Conservation (phyloP, 306 rosid species). For the Astragalus glycyphyllos region DNA sequence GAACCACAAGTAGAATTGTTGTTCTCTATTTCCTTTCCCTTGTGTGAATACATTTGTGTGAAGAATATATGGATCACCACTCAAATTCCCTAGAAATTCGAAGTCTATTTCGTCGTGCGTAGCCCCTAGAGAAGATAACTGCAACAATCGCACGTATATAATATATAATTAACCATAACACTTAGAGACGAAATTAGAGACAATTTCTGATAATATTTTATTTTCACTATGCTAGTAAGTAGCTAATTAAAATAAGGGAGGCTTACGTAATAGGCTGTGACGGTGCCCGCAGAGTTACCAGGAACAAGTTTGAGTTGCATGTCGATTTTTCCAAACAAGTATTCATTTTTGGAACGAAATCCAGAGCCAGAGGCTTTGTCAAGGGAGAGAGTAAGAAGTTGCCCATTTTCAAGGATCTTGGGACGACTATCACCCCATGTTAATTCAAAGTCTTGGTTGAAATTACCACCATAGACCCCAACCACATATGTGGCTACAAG, state of each 20-base stretch:
- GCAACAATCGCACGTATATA: conserved; percentile 33
- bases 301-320: conserved; percentile 72
- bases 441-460: conserved; percentile 55
- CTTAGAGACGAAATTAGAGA: no score
- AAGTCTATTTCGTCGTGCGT: conserved; percentile 70
- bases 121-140: conserved; percentile 64
- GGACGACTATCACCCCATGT: conserved; percentile 71
- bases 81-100: conserved; percentile 72
- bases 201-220: no score
- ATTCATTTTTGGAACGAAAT: conserved; percentile 54
- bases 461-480: conserved; percentile 37
- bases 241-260: not conserved
- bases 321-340: conserved; percentile 65
- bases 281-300: conserved; percentile 67
- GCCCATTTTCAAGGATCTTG: conserved; percentile 50
- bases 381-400: conserved; percentile 50
- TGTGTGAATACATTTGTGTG: conserved; percentile 65
- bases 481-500: not conserved
- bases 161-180: no score
- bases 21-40: conserved; percentile 71
- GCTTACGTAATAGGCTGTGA: conserved; percentile 63
- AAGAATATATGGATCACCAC: conserved; percentile 71
- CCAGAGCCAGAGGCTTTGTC: conserved; percentile 62
- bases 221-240: no score
- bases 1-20: conserved; percentile 70